Percentiles rank a stretch among this genome's conserved stretches.
Evolutionary conservation across 805 yeast genomes (phyloP).

Genomic region (Scheffersomyces lignosus): DNA sequence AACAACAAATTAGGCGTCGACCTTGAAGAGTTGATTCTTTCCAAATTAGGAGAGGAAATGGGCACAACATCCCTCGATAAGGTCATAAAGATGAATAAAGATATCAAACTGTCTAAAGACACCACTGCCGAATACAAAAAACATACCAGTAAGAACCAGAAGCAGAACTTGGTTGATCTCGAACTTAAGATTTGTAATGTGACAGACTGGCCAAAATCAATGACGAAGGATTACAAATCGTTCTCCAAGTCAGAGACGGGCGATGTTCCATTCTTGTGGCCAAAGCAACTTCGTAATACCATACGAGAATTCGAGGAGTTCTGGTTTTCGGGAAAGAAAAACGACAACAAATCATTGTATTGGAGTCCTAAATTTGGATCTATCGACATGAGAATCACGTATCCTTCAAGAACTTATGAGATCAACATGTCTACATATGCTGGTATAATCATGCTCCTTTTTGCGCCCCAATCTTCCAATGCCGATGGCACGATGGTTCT

Average conservation of each 20-base stretch:
- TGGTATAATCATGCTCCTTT: slow-evolving; percentile 73
- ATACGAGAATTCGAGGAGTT: slow-evolving; percentile 40
- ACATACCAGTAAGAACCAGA: slow-evolving; percentile 8
- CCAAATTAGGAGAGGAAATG: slow-evolving; percentile 68
- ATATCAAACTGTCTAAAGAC: slow-evolving; percentile 53
- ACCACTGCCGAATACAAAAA: slow-evolving; percentile 40
- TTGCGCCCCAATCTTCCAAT: slow-evolving; percentile 46
- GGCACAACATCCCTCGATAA: slow-evolving; percentile 79
- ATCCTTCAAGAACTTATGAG: slow-evolving; percentile 69
- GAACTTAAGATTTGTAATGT: slow-evolving; percentile 46
- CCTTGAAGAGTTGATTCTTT: slow-evolving; percentile 66
- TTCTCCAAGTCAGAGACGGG: slow-evolving; percentile 19
- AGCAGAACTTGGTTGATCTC: slow-evolving; percentile 25
- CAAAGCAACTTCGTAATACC: slow-evolving; percentile 35
- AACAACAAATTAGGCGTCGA: slow-evolving; percentile 51
- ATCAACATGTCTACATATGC: slow-evolving; percentile 79
- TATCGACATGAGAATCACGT: slow-evolving; percentile 72
- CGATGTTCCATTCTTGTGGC: slow-evolving; percentile 35
- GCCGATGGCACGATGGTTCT: slow-evolving; percentile 28
- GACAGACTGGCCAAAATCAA: slow-evolving; percentile 46
- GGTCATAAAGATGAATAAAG: slow-evolving; percentile 84
- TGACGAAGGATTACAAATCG: slow-evolving; percentile 43
- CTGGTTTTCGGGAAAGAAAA: slow-evolving; percentile 40
- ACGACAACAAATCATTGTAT: slow-evolving; percentile 41
- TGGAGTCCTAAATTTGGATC: slow-evolving; percentile 89